These are phyloP conservation scores for Thermomucor indicae-seudaticae DNA, from an alignment of 371 early-diverging fungal species.

Conservation along the genomic window DNA sequence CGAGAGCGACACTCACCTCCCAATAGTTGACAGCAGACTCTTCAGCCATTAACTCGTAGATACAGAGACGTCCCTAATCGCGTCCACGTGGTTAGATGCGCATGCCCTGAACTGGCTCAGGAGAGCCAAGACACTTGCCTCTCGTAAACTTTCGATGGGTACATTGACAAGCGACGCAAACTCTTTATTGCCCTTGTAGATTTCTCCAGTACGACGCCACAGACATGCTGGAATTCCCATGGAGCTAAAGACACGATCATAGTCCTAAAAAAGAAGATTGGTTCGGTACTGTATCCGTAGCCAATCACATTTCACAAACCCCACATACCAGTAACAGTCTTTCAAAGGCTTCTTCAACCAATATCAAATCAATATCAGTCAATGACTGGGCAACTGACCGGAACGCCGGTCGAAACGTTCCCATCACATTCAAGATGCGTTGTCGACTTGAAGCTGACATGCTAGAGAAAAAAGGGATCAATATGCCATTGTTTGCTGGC, in stretches of 20 bases:
- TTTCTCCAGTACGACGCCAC: slow-evolving; percentile 95
- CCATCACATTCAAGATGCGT: slow-evolving; percentile 81
- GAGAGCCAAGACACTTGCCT: slow-evolving; percentile 38
- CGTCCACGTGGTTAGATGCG: not conserved
- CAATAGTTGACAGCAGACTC: slow-evolving; percentile 87
- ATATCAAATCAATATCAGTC: slow-evolving; percentile 87
- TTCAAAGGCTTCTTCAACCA: slow-evolving; percentile 95
- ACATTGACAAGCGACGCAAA: slow-evolving; percentile 86
- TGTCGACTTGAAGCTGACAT: slow-evolving; percentile 73
- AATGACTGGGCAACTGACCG: slow-evolving; percentile 80
- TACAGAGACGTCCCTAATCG: slow-evolving; percentile 63
- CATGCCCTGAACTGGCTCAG: not conserved
- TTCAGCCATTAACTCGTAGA: slow-evolving; percentile 93
- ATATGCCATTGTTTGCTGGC: not conserved
- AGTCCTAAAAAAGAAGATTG: slow-evolving; percentile 64
- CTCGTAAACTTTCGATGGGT: slow-evolving; percentile 68
- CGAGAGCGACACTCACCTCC: slow-evolving; percentile 62
- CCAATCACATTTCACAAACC: too few relatives aligned
- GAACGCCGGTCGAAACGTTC: slow-evolving; percentile 84
- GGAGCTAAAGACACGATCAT: slow-evolving; percentile 89
- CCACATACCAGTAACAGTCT: slow-evolving; percentile 65
- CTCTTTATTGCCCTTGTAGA: slow-evolving; percentile 91
- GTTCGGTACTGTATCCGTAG: too few relatives aligned
- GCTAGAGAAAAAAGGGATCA: slow-evolving; percentile 20
- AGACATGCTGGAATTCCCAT: slow-evolving; percentile 93